Evolutionary conservation across 768 basidiomycete genomes (phyloP).

Genomic region (Rhodotorula taiwanensis): DNA sequence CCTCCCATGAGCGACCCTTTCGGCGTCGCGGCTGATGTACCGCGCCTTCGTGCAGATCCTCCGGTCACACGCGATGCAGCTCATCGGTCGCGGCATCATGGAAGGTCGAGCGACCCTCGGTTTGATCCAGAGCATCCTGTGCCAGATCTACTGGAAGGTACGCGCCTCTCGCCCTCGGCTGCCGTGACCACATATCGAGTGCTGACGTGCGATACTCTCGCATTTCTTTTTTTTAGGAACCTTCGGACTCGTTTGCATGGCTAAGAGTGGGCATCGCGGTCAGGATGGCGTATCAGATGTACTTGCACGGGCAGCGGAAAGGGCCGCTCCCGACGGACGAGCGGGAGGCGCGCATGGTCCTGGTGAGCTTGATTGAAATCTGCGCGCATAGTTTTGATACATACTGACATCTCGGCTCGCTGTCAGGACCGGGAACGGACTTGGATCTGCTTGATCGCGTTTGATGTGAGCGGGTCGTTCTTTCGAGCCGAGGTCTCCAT

Average conservation of each 20-base stretch:
- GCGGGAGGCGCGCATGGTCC: constrained; percentile 16
- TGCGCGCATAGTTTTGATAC: too few relatives aligned
- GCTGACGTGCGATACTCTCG: too few relatives aligned
- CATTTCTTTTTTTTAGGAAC: too few relatives aligned
- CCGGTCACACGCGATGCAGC: constrained; percentile 15
- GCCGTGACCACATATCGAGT: too few relatives aligned
- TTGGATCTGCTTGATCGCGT: neutral
- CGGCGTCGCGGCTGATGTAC: too few relatives aligned
- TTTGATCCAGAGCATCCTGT: constrained; percentile 15
- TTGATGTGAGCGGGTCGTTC: neutral
- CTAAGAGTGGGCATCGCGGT: constrained; percentile 1
- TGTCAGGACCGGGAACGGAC: constrained; percentile 25
- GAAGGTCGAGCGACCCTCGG: constrained; percentile 16
- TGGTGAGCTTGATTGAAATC: too few relatives aligned
- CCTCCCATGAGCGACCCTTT: too few relatives aligned
- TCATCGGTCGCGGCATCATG: constrained; percentile 22
- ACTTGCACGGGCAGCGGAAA: constrained; percentile 10
- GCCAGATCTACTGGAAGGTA: constrained; percentile 22
- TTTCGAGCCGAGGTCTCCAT: neutral
- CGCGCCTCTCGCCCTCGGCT: too few relatives aligned
- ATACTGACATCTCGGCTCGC: too few relatives aligned
- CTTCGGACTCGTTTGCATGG: constrained; percentile 15
- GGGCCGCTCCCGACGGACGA: constrained; percentile 12
- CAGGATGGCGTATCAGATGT: constrained; percentile 13
- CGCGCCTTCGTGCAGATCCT: too few relatives aligned